phyloP scores from a whole-genome alignment of 1,139 yeast species.

The Hansenula sp. region DNA sequence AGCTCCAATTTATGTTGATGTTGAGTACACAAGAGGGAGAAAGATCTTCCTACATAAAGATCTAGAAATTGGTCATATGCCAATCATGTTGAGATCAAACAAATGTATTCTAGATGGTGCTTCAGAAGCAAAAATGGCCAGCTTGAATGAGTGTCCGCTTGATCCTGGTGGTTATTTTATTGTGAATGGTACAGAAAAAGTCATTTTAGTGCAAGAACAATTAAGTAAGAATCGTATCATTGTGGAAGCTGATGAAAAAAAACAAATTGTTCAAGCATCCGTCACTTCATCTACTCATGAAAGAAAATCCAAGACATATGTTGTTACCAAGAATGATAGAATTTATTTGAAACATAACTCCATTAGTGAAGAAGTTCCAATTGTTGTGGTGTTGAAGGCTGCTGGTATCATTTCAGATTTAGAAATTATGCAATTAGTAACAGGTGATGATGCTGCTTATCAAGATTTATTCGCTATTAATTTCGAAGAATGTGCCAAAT shows the following conservation, averaged over 20 bases:
- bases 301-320: constrained; percentile 94
- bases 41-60: constrained; percentile 87
- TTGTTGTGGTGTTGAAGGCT: constrained; percentile 88
- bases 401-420: constrained; percentile 92
- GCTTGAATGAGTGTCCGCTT: constrained; percentile 87
- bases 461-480: constrained; percentile 91
- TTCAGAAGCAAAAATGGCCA: constrained; percentile 80
- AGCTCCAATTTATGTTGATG: constrained; percentile 95
- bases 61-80: constrained; percentile 96
- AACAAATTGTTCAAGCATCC: constrained; percentile 92
- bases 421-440: constrained; percentile 89
- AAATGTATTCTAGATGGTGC: constrained; percentile 83
- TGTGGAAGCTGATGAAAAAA: constrained; percentile 95
- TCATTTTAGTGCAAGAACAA: constrained; percentile 94
- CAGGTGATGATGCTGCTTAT: constrained; percentile 83
- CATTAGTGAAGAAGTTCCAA: constrained; percentile 91
- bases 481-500: constrained; percentile 87
- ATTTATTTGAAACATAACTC: constrained; percentile 93
- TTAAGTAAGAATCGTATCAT: constrained; percentile 94
- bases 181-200: constrained; percentile 97
- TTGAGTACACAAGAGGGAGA: constrained; percentile 92
- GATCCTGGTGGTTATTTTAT: constrained; percentile 99
- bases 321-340: constrained; percentile 83
- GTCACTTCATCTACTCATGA: constrained; percentile 98
- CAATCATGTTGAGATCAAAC: constrained; percentile 91